These are phyloP conservation scores for Entophlyctis helioformis DNA, from an alignment of 192 early-diverging fungal genomes.

Conservation along the genomic window DNA sequence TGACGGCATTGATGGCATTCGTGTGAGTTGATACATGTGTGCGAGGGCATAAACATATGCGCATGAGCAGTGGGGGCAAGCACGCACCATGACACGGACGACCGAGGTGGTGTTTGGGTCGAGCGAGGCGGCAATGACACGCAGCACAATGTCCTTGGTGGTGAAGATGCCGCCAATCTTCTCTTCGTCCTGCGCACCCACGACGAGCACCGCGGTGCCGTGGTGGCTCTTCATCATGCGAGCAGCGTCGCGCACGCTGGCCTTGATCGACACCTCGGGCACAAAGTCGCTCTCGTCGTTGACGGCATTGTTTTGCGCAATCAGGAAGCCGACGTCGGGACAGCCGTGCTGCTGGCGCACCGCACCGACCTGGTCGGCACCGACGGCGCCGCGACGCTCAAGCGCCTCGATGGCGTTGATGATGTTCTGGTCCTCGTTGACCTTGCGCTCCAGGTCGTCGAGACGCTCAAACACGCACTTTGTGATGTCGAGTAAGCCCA, in stretches of 20 bases:
- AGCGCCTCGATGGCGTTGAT: constrained; percentile 43
- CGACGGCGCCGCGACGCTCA: constrained; percentile 30
- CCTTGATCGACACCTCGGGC: constrained; percentile 18
- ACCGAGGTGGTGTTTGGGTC: constrained; percentile 84
- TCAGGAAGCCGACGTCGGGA: constrained; percentile 76
- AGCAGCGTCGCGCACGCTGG: constrained; percentile 32
- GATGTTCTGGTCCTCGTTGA: constrained; percentile 41
- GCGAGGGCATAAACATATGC: too few species aligned
- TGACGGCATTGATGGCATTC: too few species aligned
- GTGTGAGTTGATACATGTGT: too few species aligned
- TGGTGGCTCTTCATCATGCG: constrained; percentile 20
- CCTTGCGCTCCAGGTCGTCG: constrained; percentile 38
- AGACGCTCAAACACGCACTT: constrained; percentile 43
- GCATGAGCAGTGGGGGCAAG: too few species aligned
- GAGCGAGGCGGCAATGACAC: constrained; percentile 42
- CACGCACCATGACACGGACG: constrained; percentile 83
- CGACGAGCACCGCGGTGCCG: constrained; percentile 32
- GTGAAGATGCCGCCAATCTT: constrained; percentile 36
- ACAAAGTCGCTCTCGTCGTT: constrained; percentile 13
- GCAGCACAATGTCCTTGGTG: constrained; percentile 36
- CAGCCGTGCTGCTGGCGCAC: constrained; percentile 61
- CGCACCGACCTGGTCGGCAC: constrained; percentile 19
- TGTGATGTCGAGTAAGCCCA: constrained; percentile 42
- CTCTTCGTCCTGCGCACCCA: constrained; percentile 16
- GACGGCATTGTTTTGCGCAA: constrained; percentile 25